phyloP scores from a whole-genome alignment of 2,329 filamentous ascomycete species.

The Thelonectria discophora region DNA sequence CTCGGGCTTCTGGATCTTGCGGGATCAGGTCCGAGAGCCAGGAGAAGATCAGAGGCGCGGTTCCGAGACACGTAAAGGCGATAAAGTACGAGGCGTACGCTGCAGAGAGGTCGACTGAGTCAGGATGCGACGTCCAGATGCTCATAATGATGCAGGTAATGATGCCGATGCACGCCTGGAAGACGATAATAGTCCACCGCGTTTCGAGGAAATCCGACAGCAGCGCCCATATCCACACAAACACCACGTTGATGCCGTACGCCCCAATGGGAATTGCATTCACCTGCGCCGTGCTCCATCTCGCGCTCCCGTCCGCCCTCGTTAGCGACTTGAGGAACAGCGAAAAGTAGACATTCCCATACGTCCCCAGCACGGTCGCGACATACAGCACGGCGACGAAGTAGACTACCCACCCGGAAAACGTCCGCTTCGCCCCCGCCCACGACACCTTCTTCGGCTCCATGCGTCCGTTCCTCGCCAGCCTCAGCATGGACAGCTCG shows the following conservation, averaged over 20 bases:
- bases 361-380: slow-evolving; percentile 19
- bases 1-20: slow-evolving; percentile 22
- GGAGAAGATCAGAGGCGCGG: slow-evolving; percentile 57
- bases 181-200: slow-evolving; percentile 59
- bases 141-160: slow-evolving; percentile 60
- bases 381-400: slow-evolving; percentile 20
- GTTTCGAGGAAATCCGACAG: slow-evolving; percentile 59
- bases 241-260: slow-evolving; percentile 51
- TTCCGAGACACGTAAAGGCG: slow-evolving; percentile 49
- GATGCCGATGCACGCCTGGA: slow-evolving; percentile 57
- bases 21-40: slow-evolving; percentile 19
- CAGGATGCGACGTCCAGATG: slow-evolving; percentile 59
- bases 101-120: slow-evolving; percentile 52
- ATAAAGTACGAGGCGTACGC: slow-evolving; percentile 64
- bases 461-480: slow-evolving; percentile 36
- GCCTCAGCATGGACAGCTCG: slow-evolving; percentile 41
- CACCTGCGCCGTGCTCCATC: slow-evolving; percentile 52
- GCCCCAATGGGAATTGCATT: slow-evolving; percentile 60
- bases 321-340: slow-evolving; percentile 45
- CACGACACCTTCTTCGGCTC: slow-evolving; percentile 39
- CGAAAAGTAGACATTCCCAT: slow-evolving; percentile 44
- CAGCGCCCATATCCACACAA: slow-evolving; percentile 62
- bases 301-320: slow-evolving; percentile 37
- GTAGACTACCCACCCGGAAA: slow-evolving; percentile 24
- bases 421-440: slow-evolving; percentile 36